phyloP scores from a whole-genome alignment of 2,329 filamentous ascomycete species.

The Aureobasidium leucospermi region DNA sequence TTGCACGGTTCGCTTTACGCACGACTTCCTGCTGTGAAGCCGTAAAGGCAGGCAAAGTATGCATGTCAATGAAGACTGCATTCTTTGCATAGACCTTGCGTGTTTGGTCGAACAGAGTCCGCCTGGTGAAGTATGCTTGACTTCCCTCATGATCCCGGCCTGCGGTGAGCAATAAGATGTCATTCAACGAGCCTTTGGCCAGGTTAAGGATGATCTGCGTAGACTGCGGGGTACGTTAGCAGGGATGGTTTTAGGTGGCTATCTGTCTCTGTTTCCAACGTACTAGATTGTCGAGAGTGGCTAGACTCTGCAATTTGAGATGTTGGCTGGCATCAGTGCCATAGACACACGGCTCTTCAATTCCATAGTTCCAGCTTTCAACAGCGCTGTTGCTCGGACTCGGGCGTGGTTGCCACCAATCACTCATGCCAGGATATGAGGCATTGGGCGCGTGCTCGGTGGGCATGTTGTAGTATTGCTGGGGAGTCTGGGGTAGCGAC shows the following conservation, averaged over 20 bases:
- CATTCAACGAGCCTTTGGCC: conserved; percentile 48
- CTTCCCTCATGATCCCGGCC: conserved; percentile 46
- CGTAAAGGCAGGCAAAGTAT: conserved; percentile 30
- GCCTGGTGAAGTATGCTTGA: conserved; percentile 55
- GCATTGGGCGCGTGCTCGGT: not conserved
- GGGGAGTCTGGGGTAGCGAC: not conserved
- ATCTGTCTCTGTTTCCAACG: not conserved
- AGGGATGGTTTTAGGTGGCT: not conserved
- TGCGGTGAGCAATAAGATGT: conserved; percentile 51
- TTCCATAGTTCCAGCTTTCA: conserved; percentile 1
- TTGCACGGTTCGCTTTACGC: conserved; percentile 57
- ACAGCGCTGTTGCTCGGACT: not conserved
- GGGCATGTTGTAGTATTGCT: conserved; percentile 5
- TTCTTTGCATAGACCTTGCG: conserved; percentile 54
- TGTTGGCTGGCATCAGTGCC: conserved; percentile 37
- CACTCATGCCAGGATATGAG: not conserved
- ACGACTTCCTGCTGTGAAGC: conserved; percentile 50
- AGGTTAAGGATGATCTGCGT: conserved; percentile 52
- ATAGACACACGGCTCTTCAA: conserved; percentile 18
- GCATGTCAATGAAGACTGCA: conserved; percentile 43
- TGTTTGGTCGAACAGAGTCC: conserved; percentile 56
- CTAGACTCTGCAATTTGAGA: conserved; percentile 52
- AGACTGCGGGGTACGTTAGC: conserved; percentile 30
- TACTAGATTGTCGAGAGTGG: conserved; percentile 51
- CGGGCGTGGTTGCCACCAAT: conserved; percentile 1